Evolutionary conservation across 345 rosid species (phyloP).

Genomic region (Populus simonii): DNA sequence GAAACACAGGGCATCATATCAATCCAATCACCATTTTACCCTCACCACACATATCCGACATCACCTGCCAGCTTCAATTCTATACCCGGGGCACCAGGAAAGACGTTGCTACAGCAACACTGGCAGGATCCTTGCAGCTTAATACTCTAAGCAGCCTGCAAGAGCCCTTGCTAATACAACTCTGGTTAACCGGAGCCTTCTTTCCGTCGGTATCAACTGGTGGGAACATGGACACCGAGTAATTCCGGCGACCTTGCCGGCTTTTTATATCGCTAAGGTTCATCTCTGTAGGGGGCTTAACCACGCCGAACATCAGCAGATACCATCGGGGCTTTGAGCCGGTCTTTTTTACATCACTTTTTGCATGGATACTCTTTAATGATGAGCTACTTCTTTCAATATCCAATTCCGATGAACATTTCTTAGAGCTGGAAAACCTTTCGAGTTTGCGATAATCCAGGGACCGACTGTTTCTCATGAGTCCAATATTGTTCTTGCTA

Average conservation of each 20-base stretch:
- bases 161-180: slow-evolving; percentile 35
- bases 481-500: slow-evolving; percentile 13
- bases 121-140: slow-evolving; percentile 58
- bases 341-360: slow-evolving; percentile 11
- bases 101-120: slow-evolving; percentile 57
- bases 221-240: slow-evolving; percentile 37
- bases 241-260: slow-evolving; percentile 60
- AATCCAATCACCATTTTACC: slow-evolving; percentile 2
- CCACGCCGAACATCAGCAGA: slow-evolving; percentile 57
- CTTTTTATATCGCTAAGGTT: slow-evolving; percentile 62
- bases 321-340: slow-evolving; percentile 59
- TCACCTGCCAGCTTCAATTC: neutral
- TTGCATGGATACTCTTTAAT: slow-evolving; percentile 19
- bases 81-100: slow-evolving; percentile 34
- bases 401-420: slow-evolving; percentile 5
- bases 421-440: slow-evolving; percentile 16
- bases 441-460: slow-evolving; percentile 43
- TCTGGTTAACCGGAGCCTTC: slow-evolving; percentile 22
- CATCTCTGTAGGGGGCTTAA: slow-evolving; percentile 57
- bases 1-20: neutral
- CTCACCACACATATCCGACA: neutral
- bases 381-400: slow-evolving; percentile 30
- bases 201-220: slow-evolving; percentile 16
- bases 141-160: slow-evolving; percentile 56
- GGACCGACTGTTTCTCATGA: slow-evolving; percentile 59